Conservation (phyloP, 73 alveolate species). For the Blepharisma japonicum region DNA sequence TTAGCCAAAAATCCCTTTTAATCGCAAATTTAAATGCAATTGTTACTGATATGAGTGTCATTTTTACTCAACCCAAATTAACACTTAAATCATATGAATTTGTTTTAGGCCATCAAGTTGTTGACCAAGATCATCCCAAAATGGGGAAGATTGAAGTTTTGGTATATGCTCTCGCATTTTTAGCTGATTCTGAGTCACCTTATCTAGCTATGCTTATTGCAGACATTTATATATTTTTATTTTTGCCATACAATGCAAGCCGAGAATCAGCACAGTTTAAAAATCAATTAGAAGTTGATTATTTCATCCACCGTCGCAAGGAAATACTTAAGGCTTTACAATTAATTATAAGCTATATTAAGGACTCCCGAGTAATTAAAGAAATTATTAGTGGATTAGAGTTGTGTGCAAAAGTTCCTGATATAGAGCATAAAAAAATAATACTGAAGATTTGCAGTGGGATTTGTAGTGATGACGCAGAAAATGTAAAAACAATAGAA, state of each 20-base stretch:
- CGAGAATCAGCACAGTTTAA: background rate
- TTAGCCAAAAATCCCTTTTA: background rate
- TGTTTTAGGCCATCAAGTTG: background rate
- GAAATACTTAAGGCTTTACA: background rate
- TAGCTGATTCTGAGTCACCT: background rate
- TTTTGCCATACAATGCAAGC: constrained; percentile 18
- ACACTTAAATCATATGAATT: background rate
- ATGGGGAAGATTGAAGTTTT: constrained; percentile 16
- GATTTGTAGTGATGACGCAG: background rate
- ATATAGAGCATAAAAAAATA: background rate
- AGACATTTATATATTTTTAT: background rate
- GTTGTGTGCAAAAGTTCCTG: background rate
- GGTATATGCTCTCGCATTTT: background rate
- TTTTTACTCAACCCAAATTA: background rate
- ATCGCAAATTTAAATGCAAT: background rate
- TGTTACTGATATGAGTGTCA: constrained; percentile 9
- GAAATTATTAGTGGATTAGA: background rate
- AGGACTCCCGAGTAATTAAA: background rate
- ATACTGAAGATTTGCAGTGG: background rate
- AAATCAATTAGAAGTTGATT: background rate
- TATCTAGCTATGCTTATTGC: background rate
- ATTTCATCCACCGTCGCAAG: background rate
- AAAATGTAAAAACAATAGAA: constrained; percentile 8
- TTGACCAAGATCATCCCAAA: constrained; percentile 2
- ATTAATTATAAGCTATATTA: background rate